Evolutionary conservation across 1,284 basidiomycete genomes (phyloP).

Genomic region (Paramarasmius palmivorus): DNA sequence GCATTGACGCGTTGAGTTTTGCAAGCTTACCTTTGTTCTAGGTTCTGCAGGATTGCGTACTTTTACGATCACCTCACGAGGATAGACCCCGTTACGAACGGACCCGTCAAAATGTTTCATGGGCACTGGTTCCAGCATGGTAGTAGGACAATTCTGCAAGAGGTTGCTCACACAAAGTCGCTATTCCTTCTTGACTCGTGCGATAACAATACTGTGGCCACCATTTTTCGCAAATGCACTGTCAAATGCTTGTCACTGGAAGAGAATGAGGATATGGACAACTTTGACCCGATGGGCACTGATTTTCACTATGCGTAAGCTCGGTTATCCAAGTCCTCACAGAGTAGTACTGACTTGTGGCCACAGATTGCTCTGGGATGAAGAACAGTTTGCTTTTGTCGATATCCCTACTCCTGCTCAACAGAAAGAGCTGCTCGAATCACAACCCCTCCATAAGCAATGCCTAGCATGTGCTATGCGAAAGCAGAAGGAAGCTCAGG

Average conservation of each 20-base stretch:
- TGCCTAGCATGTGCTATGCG: constrained; percentile 50
- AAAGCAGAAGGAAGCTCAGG: constrained; percentile 22
- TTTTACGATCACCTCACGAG: constrained; percentile 44
- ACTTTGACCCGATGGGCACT: constrained; percentile 37
- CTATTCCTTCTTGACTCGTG: constrained; percentile 57
- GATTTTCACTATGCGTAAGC: constrained; percentile 57
- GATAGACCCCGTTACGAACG: constrained; percentile 20
- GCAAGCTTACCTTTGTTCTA: no score
- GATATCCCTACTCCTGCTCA: constrained; percentile 38
- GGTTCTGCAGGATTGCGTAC: constrained; percentile 66
- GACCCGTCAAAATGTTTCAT: constrained; percentile 49
- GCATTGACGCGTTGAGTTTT: no score
- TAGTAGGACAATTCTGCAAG: constrained; percentile 62
- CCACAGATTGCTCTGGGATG: constrained; percentile 45
- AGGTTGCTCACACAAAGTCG: constrained; percentile 58
- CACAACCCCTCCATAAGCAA: constrained; percentile 31
- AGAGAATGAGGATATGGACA: constrained; percentile 45
- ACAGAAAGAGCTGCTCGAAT: constrained; percentile 28
- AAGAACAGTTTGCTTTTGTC: constrained; percentile 41
- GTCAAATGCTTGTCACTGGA: constrained; percentile 40
- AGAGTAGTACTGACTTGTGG: background rate
- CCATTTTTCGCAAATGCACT: constrained; percentile 57
- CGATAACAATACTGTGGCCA: constrained; percentile 47
- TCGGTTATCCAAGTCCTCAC: constrained; percentile 4
- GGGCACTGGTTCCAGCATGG: constrained; percentile 68